phyloP scores from a whole-genome alignment of 768 basidiomycete genomes.

The Pleurotus platypus region DNA sequence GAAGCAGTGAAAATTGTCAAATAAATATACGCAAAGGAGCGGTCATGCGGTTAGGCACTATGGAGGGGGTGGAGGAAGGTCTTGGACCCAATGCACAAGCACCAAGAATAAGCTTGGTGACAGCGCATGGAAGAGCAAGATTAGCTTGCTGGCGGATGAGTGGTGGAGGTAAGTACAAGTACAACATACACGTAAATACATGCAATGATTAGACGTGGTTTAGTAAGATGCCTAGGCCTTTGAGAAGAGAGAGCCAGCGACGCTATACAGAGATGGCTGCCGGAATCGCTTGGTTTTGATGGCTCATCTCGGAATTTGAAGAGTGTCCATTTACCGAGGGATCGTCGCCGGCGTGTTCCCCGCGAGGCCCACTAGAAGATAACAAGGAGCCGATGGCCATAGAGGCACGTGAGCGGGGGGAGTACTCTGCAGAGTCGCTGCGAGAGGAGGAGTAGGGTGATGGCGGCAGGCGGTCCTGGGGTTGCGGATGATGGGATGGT shows the following conservation, averaged over 20 bases:
- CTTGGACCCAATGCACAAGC: not conserved
- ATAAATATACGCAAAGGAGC: too few relatives aligned
- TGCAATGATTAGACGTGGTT: not conserved
- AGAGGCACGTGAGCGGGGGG: slow-evolving; percentile 65
- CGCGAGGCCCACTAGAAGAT: slow-evolving; percentile 36
- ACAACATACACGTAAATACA: slow-evolving; percentile 6
- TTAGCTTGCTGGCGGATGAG: not conserved
- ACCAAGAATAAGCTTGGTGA: too few relatives aligned
- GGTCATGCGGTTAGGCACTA: not conserved
- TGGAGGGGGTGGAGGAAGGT: not conserved
- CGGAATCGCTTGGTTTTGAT: not conserved
- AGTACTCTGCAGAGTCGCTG: slow-evolving; percentile 66
- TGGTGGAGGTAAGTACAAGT: not conserved
- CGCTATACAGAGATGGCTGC: not conserved
- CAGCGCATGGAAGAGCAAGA: not conserved
- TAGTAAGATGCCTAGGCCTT: not conserved
- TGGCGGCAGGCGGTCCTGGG: slow-evolving; percentile 53
- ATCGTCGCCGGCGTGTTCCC: slow-evolving; percentile 31
- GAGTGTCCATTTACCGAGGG: slow-evolving; percentile 10
- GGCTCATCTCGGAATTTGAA: slow-evolving; percentile 2
- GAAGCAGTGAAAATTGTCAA: too few relatives aligned
- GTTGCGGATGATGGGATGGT: slow-evolving; percentile 26
- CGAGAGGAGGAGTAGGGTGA: slow-evolving; percentile 74
- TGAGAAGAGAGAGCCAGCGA: not conserved
- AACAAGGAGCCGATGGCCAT: slow-evolving; percentile 82